phyloP scores from a whole-genome alignment of 2,329 filamentous ascomycete genomes.

The Aureobasidium sp. region DNA sequence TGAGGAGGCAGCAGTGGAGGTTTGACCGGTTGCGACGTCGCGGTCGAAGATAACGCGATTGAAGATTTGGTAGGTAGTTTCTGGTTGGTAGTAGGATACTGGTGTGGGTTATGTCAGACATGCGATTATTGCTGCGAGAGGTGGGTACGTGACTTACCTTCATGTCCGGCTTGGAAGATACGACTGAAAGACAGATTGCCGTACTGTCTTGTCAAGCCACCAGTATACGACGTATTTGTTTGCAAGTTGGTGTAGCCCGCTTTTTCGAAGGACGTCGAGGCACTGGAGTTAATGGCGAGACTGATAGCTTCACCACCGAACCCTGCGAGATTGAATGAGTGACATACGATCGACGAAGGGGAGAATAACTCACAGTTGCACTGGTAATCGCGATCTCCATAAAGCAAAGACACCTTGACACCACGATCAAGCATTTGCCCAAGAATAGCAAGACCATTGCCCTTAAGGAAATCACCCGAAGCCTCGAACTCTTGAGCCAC shows the following conservation, averaged over 20 bases:
- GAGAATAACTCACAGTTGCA: slow-evolving; percentile 46
- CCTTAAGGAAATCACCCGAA: slow-evolving; percentile 36
- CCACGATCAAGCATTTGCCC: slow-evolving; percentile 32
- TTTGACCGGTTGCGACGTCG: slow-evolving; percentile 48
- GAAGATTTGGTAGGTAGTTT: slow-evolving; percentile 48
- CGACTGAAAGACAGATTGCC: slow-evolving; percentile 28
- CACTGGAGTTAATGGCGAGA: slow-evolving; percentile 21
- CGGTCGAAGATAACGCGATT: slow-evolving; percentile 41
- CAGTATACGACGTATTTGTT: slow-evolving; percentile 20
- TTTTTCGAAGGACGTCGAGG: slow-evolving; percentile 15
- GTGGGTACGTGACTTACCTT: slow-evolving; percentile 4
- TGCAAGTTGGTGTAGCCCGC: slow-evolving; percentile 25
- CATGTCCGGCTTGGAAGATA: slow-evolving; percentile 26
- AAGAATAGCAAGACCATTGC: slow-evolving; percentile 30
- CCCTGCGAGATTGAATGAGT: no score
- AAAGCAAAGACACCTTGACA: slow-evolving; percentile 59
- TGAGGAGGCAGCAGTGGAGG: slow-evolving; percentile 30
- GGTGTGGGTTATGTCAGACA: neutral
- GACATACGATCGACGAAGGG: no score
- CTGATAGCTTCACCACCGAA: slow-evolving; percentile 22
- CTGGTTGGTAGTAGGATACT: slow-evolving; percentile 46
- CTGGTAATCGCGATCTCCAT: slow-evolving; percentile 53
- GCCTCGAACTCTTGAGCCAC: slow-evolving; percentile 32
- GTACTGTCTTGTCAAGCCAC: slow-evolving; percentile 26
- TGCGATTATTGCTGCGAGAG: neutral